A percentile compares a stretch with the other conserved stretches of the same genome.
These are phyloP conservation scores for Cymbidium sinense DNA, from an alignment of 106 monocot genomes.

Conservation along the genomic window DNA sequence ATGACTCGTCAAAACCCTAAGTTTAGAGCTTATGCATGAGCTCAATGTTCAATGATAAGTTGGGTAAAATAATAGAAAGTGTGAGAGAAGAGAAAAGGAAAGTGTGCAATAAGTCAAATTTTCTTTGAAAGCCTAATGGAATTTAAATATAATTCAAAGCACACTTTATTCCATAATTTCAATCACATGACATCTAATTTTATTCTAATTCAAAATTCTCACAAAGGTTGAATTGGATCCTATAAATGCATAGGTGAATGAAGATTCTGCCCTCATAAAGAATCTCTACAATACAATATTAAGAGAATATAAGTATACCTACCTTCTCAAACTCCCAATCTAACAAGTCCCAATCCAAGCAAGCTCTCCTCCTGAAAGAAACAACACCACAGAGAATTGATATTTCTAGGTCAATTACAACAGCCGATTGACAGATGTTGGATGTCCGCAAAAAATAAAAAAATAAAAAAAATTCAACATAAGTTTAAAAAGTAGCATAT, in stretches of 20 bases:
- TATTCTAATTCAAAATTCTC: no score
- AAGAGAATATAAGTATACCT: background rate
- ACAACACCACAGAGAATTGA: slow-evolving; percentile 1
- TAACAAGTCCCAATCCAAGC: background rate
- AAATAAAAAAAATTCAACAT: background rate
- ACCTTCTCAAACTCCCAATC: slow-evolving; percentile 11
- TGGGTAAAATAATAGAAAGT: background rate
- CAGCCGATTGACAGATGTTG: background rate
- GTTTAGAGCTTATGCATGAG: no score
- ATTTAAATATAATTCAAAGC: no score
- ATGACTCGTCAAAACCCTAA: no score
- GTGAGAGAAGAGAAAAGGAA: background rate
- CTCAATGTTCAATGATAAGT: background rate
- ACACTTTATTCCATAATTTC: no score
- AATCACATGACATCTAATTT: no score
- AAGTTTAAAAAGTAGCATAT: background rate
- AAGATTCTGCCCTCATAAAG: background rate
- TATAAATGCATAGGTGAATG: background rate
- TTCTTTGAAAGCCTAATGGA: no score
- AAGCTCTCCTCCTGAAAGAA: slow-evolving; percentile 3
- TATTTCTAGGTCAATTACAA: background rate
- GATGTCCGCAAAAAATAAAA: background rate
- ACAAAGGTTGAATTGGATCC: no score
- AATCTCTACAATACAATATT: background rate
- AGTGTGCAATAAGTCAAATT: background rate